Evolutionary conservation across 495 filamentous ascomycete species (phyloP).

Genomic region (Lasiosphaeria hispida): DNA sequence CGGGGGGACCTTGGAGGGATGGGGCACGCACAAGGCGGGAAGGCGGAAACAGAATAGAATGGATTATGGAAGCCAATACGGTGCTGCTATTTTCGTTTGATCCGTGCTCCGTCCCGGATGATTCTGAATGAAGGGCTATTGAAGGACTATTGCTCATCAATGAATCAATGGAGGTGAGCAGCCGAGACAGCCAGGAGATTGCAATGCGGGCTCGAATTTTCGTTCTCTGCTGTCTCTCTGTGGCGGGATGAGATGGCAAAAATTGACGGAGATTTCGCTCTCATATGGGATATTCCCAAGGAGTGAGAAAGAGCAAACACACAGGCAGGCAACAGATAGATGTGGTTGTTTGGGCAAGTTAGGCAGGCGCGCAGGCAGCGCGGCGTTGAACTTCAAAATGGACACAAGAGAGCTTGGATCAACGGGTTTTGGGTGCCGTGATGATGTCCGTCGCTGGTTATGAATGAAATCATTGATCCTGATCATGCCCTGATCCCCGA

Average conservation of each 20-base stretch:
- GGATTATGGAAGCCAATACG: conserved; percentile 14
- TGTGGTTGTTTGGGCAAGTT: too few relatives aligned
- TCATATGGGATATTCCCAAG: conserved; percentile 9
- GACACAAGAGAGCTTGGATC: too few relatives aligned
- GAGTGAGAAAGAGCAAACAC: not conserved
- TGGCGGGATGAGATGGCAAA: conserved; percentile 1
- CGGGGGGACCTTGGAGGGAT: conserved; percentile 1
- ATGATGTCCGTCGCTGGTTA: too few relatives aligned
- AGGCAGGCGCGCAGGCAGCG: too few relatives aligned
- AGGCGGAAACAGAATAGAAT: conserved; percentile 10
- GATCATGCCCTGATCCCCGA: not conserved
- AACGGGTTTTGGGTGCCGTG: too few relatives aligned
- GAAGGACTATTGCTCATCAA: conserved; percentile 16
- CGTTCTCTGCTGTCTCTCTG: not conserved
- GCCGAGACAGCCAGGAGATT: conserved; percentile 14
- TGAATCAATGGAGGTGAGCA: conserved; percentile 17
- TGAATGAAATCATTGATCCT: too few relatives aligned
- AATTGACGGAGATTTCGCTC: conserved; percentile 5
- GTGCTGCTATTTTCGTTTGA: conserved; percentile 18
- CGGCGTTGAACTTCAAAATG: too few relatives aligned
- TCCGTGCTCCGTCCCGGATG: conserved; percentile 14
- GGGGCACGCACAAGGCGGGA: conserved; percentile 4
- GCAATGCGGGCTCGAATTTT: not conserved
- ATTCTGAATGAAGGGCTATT: not conserved
- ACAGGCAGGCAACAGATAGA: conserved; percentile 1